phyloP scores from a whole-genome alignment of 2,329 filamentous ascomycete genomes.

The Penicillium sp. region DNA sequence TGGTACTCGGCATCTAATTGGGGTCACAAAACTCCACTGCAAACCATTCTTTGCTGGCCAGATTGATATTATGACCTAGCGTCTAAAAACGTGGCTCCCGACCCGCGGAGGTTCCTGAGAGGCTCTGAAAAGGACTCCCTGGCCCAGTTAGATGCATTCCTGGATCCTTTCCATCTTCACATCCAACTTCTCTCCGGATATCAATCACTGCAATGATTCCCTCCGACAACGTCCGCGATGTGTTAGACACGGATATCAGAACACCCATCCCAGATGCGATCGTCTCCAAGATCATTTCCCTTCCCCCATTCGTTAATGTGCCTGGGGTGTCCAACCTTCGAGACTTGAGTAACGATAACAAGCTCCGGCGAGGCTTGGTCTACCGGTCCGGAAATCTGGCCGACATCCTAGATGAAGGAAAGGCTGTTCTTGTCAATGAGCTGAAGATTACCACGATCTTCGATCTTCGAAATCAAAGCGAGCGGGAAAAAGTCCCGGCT shows the following conservation, averaged over 20 bases:
- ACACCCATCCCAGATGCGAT: constrained; percentile 19
- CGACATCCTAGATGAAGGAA: constrained; percentile 51
- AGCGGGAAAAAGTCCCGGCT: constrained; percentile 42
- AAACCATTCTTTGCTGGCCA: neutral
- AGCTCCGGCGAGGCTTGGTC: constrained; percentile 50
- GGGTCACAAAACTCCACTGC: neutral
- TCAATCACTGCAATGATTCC: constrained; percentile 16
- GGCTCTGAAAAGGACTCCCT: neutral
- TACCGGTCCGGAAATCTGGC: constrained; percentile 67
- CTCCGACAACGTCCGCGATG: constrained; percentile 15
- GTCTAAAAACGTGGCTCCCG: neutral
- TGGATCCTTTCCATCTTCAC: neutral
- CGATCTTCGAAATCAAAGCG: constrained; percentile 58
- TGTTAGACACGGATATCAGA: constrained; percentile 24
- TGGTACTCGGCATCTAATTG: neutral
- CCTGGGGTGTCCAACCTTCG: constrained; percentile 28
- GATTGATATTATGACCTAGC: constrained; percentile 12
- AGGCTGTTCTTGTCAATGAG: constrained; percentile 45
- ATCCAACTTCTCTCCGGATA: neutral
- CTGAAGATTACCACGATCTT: constrained; percentile 62
- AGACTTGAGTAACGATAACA: constrained; percentile 22
- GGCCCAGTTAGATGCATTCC: neutral
- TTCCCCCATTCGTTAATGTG: constrained; percentile 25
- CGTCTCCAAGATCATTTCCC: constrained; percentile 21
- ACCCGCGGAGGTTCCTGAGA: neutral